Conservation (phyloP, 257 asterid species). For the Plantago ovata region DNA sequence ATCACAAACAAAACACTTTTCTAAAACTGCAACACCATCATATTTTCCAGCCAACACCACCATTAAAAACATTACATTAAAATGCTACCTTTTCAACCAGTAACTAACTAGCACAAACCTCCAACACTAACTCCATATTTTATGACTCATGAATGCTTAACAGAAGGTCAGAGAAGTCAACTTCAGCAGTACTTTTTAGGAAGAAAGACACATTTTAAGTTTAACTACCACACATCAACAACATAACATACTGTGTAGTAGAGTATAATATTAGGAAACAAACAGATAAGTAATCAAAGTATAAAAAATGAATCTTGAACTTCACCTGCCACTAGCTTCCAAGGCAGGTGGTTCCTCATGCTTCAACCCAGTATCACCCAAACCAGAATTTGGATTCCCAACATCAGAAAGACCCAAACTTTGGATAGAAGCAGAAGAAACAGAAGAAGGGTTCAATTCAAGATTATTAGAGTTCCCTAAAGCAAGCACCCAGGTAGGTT, state of each 20-base stretch:
- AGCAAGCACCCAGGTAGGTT: conserved; percentile 76
- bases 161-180: too few relatives aligned
- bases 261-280: neutral
- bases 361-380: conserved; percentile 19
- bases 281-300: neutral
- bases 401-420: conserved; percentile 8
- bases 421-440: conserved; percentile 26
- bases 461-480: conserved; percentile 54
- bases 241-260: too few relatives aligned
- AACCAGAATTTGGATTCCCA: neutral
- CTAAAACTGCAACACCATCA: too few relatives aligned
- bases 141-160: too few relatives aligned
- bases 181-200: too few relatives aligned
- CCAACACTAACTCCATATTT: too few relatives aligned
- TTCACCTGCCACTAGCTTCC: conserved; percentile 1
- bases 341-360: conserved; percentile 12
- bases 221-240: neutral
- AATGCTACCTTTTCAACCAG: too few relatives aligned
- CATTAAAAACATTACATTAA: too few relatives aligned
- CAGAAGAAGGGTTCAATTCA: conserved; percentile 57
- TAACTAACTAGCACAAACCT: too few relatives aligned
- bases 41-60: too few relatives aligned
- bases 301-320: conserved; percentile 3
- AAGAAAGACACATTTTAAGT: neutral
- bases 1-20: too few relatives aligned